Evolutionary conservation across 805 yeast genomes (phyloP).

Genomic region (Tetrapisispora iriomotensis): DNA sequence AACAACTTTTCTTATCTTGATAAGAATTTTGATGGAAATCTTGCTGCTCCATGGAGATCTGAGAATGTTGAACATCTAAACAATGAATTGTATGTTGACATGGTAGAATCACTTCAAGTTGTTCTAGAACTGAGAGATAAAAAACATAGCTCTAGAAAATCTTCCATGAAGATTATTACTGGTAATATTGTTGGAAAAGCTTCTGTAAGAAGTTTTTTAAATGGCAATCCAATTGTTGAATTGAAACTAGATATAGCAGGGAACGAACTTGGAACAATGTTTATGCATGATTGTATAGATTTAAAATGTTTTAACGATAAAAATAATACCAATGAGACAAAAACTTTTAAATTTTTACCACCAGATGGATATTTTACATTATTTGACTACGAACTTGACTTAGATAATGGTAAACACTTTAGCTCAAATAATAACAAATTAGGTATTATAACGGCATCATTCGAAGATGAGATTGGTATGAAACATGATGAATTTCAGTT

Average conservation of each 20-base stretch:
- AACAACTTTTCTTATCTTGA: background rate
- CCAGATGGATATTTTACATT: conserved; percentile 73
- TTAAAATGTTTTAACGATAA: conserved; percentile 11
- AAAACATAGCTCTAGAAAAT: background rate
- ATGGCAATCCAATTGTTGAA: conserved; percentile 68
- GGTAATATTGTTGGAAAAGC: conserved; percentile 52
- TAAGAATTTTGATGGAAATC: conserved; percentile 5
- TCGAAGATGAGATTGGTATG: conserved; percentile 27
- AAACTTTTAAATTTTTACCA: conserved; percentile 56
- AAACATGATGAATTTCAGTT: conserved; percentile 34
- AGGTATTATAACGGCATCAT: conserved; percentile 26
- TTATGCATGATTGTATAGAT: conserved; percentile 64
- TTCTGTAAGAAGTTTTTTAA: conserved; percentile 55
- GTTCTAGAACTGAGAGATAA: conserved; percentile 29
- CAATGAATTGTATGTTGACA: conserved; percentile 81
- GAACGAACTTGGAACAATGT: conserved; percentile 44
- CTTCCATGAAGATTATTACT: conserved; percentile 9
- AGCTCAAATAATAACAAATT: background rate
- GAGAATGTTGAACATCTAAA: conserved; percentile 59
- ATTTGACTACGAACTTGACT: conserved; percentile 53
- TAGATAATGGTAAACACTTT: conserved; percentile 21
- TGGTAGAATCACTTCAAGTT: conserved; percentile 55
- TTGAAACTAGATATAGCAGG: conserved; percentile 41
- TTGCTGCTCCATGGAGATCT: conserved; percentile 67
- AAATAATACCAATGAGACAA: background rate